These are phyloP conservation scores for Fragilaria radians DNA, from an alignment of 108 stramenopile genomes.

Conservation along the genomic window DNA sequence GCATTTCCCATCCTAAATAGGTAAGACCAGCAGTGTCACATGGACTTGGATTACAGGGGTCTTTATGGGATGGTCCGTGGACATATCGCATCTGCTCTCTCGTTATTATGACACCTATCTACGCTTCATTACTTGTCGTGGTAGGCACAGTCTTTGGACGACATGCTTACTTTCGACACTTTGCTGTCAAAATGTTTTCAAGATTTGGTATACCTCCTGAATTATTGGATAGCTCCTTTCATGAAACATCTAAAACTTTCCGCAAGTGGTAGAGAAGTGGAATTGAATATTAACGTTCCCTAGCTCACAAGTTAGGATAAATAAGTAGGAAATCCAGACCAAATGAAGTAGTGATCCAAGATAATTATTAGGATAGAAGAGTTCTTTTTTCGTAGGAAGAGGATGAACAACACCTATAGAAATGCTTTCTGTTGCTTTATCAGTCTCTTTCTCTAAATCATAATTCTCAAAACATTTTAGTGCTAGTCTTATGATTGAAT, in stretches of 20 bases:
- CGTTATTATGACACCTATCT: constrained; percentile 84
- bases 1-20: constrained; percentile 10
- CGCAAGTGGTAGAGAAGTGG: constrained; percentile 84
- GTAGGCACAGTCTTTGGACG: constrained; percentile 81
- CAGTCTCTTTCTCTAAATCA: no score
- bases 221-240: constrained; percentile 60
- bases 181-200: constrained; percentile 83
- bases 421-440: no score
- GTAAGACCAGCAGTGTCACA: constrained; percentile 70
- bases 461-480: no score
- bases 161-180: constrained; percentile 81
- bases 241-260: constrained; percentile 63
- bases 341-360: no score
- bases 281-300: no score
- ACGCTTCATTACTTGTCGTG: constrained; percentile 56
- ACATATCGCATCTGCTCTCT: constrained; percentile 73
- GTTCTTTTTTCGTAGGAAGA: no score
- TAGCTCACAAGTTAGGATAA: no score
- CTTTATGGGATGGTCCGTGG: constrained; percentile 81
- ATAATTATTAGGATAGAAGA: no score
- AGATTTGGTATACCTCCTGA: constrained; percentile 85
- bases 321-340: no score
- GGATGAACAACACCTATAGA: no score
- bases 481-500: no score
- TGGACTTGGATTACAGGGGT: constrained; percentile 63